Conservation (phyloP, 176 grass and related monocot genomes). For the Hsuehochloa calcarea region DNA sequence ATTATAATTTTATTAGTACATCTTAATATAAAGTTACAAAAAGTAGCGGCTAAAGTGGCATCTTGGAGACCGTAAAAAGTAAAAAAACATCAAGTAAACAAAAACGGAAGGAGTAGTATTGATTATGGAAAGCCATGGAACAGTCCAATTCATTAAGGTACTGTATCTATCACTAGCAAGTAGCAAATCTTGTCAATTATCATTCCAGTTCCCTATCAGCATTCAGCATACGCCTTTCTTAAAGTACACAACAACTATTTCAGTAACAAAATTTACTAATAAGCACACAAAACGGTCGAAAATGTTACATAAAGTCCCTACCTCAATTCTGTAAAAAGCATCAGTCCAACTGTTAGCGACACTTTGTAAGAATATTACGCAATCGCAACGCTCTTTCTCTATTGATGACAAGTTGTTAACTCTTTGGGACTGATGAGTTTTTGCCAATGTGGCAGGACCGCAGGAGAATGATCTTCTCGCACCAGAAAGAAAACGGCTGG, state of each 20-base stretch:
- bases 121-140: neutral
- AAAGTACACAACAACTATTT: neutral
- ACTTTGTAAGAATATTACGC: neutral
- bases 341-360: neutral
- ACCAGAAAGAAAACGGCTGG: neutral
- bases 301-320: neutral
- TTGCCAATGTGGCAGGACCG: neutral
- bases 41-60: too few relatives aligned
- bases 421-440: neutral
- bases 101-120: too few relatives aligned
- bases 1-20: too few relatives aligned
- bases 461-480: neutral
- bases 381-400: neutral
- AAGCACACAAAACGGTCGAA: neutral
- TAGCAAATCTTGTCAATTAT: neutral
- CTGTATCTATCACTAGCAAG: neutral
- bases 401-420: neutral
- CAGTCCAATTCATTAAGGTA: neutral
- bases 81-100: too few relatives aligned
- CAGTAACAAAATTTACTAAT: neutral
- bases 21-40: too few relatives aligned
- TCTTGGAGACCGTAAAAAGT: too few relatives aligned
- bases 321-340: neutral
- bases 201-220: slow-evolving; percentile 1
- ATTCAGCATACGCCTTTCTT: neutral